Percentiles rank a stretch among this genome's conserved stretches.
phyloP scores from a whole-genome alignment of 176 grass and related monocot species.

The Saccharum officinarum region DNA sequence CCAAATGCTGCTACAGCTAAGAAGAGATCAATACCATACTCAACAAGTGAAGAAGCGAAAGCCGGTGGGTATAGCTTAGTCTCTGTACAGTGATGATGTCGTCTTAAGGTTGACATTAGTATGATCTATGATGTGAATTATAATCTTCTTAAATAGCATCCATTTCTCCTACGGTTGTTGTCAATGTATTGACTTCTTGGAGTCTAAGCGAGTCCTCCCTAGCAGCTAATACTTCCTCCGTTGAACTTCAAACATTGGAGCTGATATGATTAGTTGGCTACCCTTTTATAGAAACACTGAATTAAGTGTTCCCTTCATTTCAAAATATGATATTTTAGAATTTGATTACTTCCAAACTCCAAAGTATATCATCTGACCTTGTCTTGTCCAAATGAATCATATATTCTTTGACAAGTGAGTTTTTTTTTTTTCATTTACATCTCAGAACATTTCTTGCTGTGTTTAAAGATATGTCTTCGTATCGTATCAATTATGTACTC shows the following conservation, averaged over 20 bases:
- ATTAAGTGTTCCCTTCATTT: not conserved
- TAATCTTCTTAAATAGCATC: not conserved
- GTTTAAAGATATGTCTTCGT: slow-evolving; percentile 18
- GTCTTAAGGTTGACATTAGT: not conserved
- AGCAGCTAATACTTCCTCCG: not conserved
- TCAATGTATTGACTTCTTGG: not conserved
- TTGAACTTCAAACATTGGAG: slow-evolving; percentile 17
- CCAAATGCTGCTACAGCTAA: slow-evolving; percentile 59
- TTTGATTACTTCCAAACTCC: not conserved
- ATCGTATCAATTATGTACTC: not conserved
- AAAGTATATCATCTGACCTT: not conserved
- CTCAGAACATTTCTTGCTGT: not conserved
- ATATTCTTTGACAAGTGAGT: not conserved
- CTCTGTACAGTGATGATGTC: not conserved
- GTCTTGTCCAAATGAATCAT: not conserved
- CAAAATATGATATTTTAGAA: not conserved
- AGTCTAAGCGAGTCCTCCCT: not conserved
- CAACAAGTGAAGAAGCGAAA: slow-evolving; percentile 72
- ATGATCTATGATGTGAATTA: slow-evolving; percentile 25
- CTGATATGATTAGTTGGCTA: not conserved
- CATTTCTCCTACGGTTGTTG: not conserved
- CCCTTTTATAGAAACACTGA: not conserved
- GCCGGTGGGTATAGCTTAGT: slow-evolving; percentile 44
- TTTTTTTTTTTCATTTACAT: not conserved
- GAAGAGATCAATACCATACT: slow-evolving; percentile 59